Percentiles rank a stretch among this genome's conserved stretches.
phyloP scores from a whole-genome alignment of 768 basidiomycete genomes.

The Podaxis rugospora region DNA sequence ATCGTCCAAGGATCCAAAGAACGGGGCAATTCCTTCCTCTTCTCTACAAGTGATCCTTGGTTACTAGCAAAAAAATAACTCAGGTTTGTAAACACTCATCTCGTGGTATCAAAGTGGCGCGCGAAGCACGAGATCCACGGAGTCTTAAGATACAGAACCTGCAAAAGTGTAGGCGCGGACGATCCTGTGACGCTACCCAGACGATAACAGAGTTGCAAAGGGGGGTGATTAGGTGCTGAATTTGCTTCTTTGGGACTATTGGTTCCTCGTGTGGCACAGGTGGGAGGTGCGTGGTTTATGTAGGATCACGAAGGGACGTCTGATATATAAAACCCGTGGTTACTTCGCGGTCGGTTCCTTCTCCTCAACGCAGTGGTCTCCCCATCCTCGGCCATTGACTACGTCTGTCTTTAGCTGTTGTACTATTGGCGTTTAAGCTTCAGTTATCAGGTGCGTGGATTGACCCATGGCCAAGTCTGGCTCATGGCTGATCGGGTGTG shows the following conservation, averaged over 20 bases:
- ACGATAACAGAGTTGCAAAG: neutral
- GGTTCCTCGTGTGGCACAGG: neutral
- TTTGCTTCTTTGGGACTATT: neutral
- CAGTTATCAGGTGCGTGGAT: neutral
- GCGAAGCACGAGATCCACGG: constrained; percentile 6
- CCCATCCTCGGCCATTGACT: neutral
- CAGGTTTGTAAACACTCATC: neutral
- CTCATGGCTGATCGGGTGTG: neutral
- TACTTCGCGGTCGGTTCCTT: neutral
- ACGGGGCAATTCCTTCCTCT: neutral
- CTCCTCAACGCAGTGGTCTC: neutral
- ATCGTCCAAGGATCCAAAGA: neutral
- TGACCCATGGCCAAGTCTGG: neutral
- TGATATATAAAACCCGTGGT: neutral
- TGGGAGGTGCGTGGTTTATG: neutral
- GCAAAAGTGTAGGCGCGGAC: neutral
- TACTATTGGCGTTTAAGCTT: neutral
- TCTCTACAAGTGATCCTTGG: neutral
- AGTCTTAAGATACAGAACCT: neutral
- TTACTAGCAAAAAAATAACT: neutral
- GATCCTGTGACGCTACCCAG: neutral
- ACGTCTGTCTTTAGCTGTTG: neutral
- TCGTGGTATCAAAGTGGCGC: neutral
- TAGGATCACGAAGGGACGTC: neutral
- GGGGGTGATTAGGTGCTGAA: neutral